Base-by-base conservation (phyloP, 1,139 yeast genomes). In the Sugiyamaella xylanicola region DNA sequence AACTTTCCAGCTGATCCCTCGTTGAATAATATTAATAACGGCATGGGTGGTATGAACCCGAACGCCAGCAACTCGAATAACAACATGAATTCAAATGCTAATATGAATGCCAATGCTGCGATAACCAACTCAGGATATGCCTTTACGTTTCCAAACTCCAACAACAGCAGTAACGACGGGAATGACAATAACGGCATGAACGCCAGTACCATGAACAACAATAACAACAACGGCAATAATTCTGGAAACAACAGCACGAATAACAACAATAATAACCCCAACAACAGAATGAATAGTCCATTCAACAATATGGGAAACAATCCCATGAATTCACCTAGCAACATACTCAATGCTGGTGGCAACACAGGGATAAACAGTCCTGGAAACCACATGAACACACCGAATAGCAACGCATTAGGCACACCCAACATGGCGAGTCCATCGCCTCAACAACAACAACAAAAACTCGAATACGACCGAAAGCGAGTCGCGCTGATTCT, bases 401-500 rank as follows among this genome's bases (percentile, higher is more conserved):
- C 44, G 21, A 21, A 16, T 15, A 40, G 16, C 25, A 32, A 32
- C 15, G 15, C 37, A 11, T n/a, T 32, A n/a, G 37, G 37, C 13
- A 29, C 39, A 3, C 51, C 44, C 15, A 21, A 16, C 15, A 40
- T 19, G 35, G 17, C 36, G 15, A 21, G 25, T 20, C 20, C 27
- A 5, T 19, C 27, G 19, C 39, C 45, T 8, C 37, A 32, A 27
- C 40, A 36, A 20, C 51, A 25, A 17, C 48, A 54, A 15, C 46
- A 47, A 25, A 56, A 56, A 44, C 50, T 59, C 4, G 65, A 61
- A n/a, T 41, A 61, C 2, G 70, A 65, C 25, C 60, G 59, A 20
- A 60, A 61, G 39, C 63, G 72, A 13, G 61, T 66, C 7, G 39
- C 64, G 35, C 48, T 67, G 44, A 53, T 72, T 39, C 61, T 71